Percentiles rank a stretch among this genome's conserved stretches.
phyloP scores from a whole-genome alignment of 179 eudicot genomes.

The Patellifolia procumbens region DNA sequence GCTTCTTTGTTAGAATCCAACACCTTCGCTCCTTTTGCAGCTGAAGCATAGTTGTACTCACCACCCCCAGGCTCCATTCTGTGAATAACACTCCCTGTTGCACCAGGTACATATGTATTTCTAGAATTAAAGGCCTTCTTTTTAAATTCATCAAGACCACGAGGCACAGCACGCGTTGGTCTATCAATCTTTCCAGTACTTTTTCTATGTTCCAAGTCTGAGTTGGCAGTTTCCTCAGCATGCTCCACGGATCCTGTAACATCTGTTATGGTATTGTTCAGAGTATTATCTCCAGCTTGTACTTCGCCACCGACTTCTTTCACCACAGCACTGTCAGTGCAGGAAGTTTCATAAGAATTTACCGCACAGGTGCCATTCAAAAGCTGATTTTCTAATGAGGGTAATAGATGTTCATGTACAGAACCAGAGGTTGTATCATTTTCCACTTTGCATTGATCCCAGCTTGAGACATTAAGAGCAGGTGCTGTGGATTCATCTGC shows the following conservation, averaged over 20 bases:
- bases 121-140: conserved; percentile 66
- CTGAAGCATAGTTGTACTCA: conserved; percentile 93
- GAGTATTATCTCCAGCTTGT: conserved; percentile 23
- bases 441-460: conserved; percentile 48
- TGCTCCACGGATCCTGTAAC: conserved; percentile 24
- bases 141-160: conserved; percentile 84
- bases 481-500: conserved; percentile 52
- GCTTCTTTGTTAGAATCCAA: conserved; percentile 88
- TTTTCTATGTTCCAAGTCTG: conserved; percentile 32
- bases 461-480: conserved; percentile 37
- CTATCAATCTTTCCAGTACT: conserved; percentile 46
- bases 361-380: conserved; percentile 28
- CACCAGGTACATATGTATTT: conserved; percentile 45
- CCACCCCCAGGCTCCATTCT: conserved; percentile 88
- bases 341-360: conserved; percentile 30
- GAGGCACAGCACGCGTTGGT: conserved; percentile 50
- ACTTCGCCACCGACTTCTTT: conserved; percentile 24
- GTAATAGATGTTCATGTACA: conserved; percentile 23
- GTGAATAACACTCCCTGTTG: conserved; percentile 60
- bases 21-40: conserved; percentile 90
- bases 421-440: conserved; percentile 28
- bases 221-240: conserved; percentile 27
- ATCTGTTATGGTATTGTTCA: conserved; percentile 3
- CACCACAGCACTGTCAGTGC: conserved; percentile 23
- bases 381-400: conserved; percentile 26